A percentile compares a stretch with the other conserved stretches of the same genome.
Evolutionary conservation across 345 rosid genomes (phyloP).

Genomic region (Eucalyptus cloeziana): DNA sequence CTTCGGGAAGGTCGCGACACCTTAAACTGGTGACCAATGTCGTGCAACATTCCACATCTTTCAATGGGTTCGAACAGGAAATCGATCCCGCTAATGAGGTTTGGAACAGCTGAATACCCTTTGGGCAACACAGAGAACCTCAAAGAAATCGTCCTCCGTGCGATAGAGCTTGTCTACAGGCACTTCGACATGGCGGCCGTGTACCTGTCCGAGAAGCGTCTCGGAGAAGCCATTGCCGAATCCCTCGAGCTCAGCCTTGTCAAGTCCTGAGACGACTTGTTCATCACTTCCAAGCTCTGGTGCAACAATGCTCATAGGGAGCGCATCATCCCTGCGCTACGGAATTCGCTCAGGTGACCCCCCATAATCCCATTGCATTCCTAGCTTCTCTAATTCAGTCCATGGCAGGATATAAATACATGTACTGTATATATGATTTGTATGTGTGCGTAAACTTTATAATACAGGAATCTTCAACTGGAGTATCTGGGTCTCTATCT

Average conservation of each 20-base stretch:
- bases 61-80: background rate
- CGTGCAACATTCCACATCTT: background rate
- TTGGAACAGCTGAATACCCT: conserved; percentile 9
- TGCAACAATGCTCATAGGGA: background rate
- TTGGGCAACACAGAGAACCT: background rate
- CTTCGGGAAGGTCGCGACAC: too few relatives aligned
- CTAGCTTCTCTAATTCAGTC: background rate
- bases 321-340: background rate
- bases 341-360: background rate
- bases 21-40: background rate
- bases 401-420: background rate
- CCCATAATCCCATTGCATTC: background rate
- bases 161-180: conserved; percentile 1
- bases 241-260: conserved; percentile 1
- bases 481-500: conserved; percentile 1
- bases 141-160: background rate
- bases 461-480: background rate
- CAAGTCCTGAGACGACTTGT: conserved; percentile 3
- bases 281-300: conserved; percentile 16
- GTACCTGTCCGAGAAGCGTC: background rate
- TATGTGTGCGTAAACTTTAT: background rate
- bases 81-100: conserved; percentile 1
- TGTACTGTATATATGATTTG: background rate
- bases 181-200: background rate
- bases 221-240: background rate